A percentile compares a stretch with the other conserved stretches of the same genome.
These are phyloP conservation scores for Castanopsis chinensis DNA, from an alignment of 306 rosid genomes.

Conservation along the genomic window DNA sequence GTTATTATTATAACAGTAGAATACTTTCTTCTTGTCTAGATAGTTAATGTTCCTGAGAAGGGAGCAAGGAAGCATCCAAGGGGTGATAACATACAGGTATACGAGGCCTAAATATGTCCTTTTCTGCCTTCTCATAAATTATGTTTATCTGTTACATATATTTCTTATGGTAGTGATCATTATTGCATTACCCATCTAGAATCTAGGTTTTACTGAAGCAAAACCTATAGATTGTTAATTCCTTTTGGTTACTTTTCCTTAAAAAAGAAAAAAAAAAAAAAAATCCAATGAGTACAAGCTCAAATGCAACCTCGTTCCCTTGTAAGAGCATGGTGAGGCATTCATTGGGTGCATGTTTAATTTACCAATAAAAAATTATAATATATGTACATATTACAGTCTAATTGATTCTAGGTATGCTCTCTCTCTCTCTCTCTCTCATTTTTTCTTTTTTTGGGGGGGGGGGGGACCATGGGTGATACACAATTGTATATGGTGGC, in stretches of 20 bases:
- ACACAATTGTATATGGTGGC: too few relatives aligned
- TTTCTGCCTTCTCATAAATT: neutral
- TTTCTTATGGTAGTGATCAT: neutral
- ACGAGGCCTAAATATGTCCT: neutral
- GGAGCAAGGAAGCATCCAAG: slow-evolving; percentile 94
- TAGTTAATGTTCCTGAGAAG: slow-evolving; percentile 98
- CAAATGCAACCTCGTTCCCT: too few relatives aligned
- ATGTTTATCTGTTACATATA: neutral
- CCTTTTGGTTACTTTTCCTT: neutral
- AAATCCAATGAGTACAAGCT: too few relatives aligned
- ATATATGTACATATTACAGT: too few relatives aligned
- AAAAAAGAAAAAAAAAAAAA: too few relatives aligned
- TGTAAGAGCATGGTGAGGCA: too few relatives aligned
- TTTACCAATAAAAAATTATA: too few relatives aligned
- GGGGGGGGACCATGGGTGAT: too few relatives aligned
- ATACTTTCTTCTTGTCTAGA: slow-evolving; percentile 59
- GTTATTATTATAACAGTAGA: slow-evolving; percentile 29
- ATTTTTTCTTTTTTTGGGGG: too few relatives aligned
- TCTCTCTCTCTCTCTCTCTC: too few relatives aligned
- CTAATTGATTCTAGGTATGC: too few relatives aligned
- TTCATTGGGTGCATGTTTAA: too few relatives aligned
- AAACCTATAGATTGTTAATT: neutral
- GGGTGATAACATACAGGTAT: slow-evolving; percentile 96
- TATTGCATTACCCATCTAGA: neutral
- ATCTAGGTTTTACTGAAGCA: neutral